A percentile compares a stretch with the other conserved stretches of the same genome.
Conservation (phyloP, 345 rosid genomes). For the Carallia pectinifolia region DNA sequence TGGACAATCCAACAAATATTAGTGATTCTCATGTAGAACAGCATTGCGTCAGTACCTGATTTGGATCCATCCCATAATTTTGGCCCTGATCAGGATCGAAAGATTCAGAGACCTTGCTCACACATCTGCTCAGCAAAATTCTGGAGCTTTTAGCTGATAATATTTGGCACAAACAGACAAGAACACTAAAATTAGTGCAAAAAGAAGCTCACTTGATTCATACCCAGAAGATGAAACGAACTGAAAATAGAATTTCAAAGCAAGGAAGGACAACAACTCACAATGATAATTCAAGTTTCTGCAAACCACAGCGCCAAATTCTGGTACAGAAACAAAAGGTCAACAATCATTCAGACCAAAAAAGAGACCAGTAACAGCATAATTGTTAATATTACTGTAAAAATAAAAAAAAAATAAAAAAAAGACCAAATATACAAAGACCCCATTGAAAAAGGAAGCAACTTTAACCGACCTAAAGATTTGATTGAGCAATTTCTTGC, state of each 20-base stretch:
- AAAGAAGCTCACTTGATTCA: not conserved
- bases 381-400: not conserved
- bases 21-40: not conserved
- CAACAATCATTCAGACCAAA: not conserved
- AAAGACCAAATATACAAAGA: too few species aligned
- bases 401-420: not conserved
- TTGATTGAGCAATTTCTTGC: not conserved
- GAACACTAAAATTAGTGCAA: not conserved
- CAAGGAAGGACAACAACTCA: slow-evolving; percentile 20
- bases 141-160: slow-evolving; percentile 30
- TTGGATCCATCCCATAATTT: slow-evolving; percentile 29
- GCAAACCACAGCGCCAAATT: slow-evolving; percentile 23
- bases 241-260: not conserved
- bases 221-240: not conserved
- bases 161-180: not conserved
- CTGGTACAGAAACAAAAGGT: not conserved
- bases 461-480: slow-evolving; percentile 2
- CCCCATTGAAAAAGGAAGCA: not conserved
- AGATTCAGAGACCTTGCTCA: slow-evolving; percentile 41
- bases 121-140: slow-evolving; percentile 38
- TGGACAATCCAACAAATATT: not conserved
- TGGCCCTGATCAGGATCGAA: slow-evolving; percentile 27
- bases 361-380: not conserved
- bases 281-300: slow-evolving; percentile 30
- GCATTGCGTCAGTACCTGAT: slow-evolving; percentile 29